These are phyloP conservation scores for Trifolium subterraneum DNA, from an alignment of 306 rosid species.

Conservation along the genomic window DNA sequence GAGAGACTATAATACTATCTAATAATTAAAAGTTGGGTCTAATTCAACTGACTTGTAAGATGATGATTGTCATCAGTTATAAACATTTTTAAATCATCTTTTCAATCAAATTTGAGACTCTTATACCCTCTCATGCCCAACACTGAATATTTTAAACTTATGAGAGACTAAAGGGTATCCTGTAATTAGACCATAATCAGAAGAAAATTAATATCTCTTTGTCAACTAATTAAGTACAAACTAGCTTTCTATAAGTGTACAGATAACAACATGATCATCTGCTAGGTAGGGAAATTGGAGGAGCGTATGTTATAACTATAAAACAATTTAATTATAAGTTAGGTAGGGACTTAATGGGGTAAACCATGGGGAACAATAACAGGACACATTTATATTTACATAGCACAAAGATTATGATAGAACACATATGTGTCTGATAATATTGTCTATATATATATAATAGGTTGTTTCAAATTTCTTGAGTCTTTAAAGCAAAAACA, in stretches of 20 bases:
- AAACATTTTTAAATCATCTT: too few species aligned
- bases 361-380: constrained; percentile 33
- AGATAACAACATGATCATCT: constrained; percentile 43
- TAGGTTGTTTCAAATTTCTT: constrained; percentile 40
- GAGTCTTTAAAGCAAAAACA: constrained; percentile 32
- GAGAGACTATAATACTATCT: too few species aligned
- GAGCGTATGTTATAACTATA: constrained; percentile 45
- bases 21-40: too few species aligned
- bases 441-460: constrained; percentile 45
- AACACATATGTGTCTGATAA: constrained; percentile 36
- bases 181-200: too few species aligned
- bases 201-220: too few species aligned
- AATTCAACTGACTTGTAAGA: too few species aligned
- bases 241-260: constrained; percentile 30
- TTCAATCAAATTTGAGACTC: too few species aligned
- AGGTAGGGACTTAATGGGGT: constrained; percentile 47
- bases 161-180: too few species aligned
- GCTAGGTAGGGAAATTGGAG: constrained; percentile 36
- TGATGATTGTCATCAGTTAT: too few species aligned
- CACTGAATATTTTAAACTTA: too few species aligned
- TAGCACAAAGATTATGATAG: constrained; percentile 41
- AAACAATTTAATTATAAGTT: constrained; percentile 27
- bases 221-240: background rate
- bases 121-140: too few species aligned
- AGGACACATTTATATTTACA: constrained; percentile 30